Evolutionary conservation across 2,329 filamentous ascomycete species (phyloP), one percentile per base, ranked within the genome.

Genomic region (Penicillium digitatum): DNA sequence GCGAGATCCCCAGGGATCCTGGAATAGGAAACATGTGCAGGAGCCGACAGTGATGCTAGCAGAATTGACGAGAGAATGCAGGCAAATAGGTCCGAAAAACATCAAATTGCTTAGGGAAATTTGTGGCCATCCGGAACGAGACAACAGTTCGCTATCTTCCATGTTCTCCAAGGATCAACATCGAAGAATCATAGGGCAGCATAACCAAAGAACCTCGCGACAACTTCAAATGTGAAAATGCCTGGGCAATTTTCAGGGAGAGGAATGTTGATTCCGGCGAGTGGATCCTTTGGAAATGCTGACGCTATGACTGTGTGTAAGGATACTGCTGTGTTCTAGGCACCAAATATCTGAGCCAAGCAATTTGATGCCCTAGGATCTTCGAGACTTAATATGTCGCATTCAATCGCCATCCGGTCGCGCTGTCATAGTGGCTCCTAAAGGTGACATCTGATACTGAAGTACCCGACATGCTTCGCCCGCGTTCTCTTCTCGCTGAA

Each of bases 151-250:
- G 66, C 63, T 60, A 58, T 43, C 52, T 61, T 63, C 62, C 62
- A 66, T 48, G 50, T 59, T 55, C 59, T 64, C 56, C 61, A 60
- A 55, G 64, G 56, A 59, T 49, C 62, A 72, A 49, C 34, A 48
- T 65, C 62, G 68, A 72, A 70, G 65, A 68, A 59, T 65, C 69
- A 70, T 68, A 44, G 64, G 42, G 65, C 73, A 73, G 72, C 74
- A 69, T 66, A 69, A 63, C 71, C 69, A 55, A 70, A 72, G 62
- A 76, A 79, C 79, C 82, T 84, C 82, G 82, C 82, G 82, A 74
- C 77, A 72, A 70, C 65, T 61, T 58, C 67, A 65, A 58, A 57
- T 42, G 48, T 60, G 55, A 58, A 62, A 57, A 60, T 56, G 57
- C 61, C 67, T 71, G 66, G 66, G 62, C 48, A 57, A 57, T 40